Evolutionary conservation across 305 asterid species (phyloP), one percentile per base, ranked within the genome.

Genomic region (Striga hermonthica): DNA sequence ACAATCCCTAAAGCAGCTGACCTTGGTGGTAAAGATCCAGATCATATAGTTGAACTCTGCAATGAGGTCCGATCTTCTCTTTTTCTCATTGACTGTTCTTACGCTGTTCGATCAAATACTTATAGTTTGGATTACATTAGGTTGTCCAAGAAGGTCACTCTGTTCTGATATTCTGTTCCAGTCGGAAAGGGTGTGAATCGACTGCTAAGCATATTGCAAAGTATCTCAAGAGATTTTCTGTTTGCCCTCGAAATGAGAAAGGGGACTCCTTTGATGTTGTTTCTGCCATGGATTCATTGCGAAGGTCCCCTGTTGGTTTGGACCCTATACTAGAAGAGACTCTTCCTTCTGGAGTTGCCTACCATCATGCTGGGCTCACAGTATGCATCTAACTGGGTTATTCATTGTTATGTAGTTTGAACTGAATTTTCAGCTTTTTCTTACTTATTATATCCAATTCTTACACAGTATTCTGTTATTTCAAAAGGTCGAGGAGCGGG

Each of bases 91-190:
- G 16, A 28, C 36, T 40, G 56, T 52, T 28, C 55, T 45, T 16
- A 60, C 68, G 69, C 54, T 49, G 63, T 61, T 55, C 45, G 35
- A 62, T 55, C 31, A 70, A 72, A 39, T 57, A 65, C 60, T 13
- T 64, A 5, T 62, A 77, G 6, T 34, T 57, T 72, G 69, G 77
- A 76, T 74, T 55, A 37, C 60, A 59, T 66, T 76, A 91, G 96
- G 91, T 94, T 81, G 99, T 94, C 72, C 99, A 85, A 84, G 99
- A 94, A 66, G 97, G 96, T 72, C 94, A 94, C 84, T 94, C 98
- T 7, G 99, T 94, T 74, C 86, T 94, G 49, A 86, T 94, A 72
- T 94, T 94, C 78, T 94, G 99, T 77, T 86, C 99, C 65, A 94
- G 97, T 70, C 86, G 98, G 45, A 94, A 88, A 86, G 99, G 99